phyloP scores from a whole-genome alignment of 805 yeast genomes.

The Kuraishia molischiana region DNA sequence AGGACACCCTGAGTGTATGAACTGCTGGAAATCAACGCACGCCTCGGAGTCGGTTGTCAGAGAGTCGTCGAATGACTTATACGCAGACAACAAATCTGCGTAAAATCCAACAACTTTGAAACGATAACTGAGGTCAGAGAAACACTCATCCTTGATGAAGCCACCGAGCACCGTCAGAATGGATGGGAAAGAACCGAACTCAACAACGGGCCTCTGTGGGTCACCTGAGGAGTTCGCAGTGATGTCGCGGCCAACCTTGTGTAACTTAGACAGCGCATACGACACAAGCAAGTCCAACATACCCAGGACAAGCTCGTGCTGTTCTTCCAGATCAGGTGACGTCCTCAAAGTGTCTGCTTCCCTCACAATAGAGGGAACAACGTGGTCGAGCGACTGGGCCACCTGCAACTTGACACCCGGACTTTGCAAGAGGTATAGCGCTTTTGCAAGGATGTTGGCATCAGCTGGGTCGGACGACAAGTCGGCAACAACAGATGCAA shows the following conservation, averaged over 20 bases:
- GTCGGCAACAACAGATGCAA: not conserved
- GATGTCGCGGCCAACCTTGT: not conserved
- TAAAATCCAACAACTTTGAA: slow-evolving; percentile 8
- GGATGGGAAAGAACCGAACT: not conserved
- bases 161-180: slow-evolving; percentile 12
- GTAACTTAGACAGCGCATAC: not conserved
- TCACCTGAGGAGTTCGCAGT: not conserved
- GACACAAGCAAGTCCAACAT: not conserved
- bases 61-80: not conserved
- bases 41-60: slow-evolving; percentile 12
- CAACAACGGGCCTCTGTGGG: too few relatives aligned
- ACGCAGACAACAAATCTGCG: slow-evolving; percentile 6
- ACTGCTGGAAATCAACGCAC: slow-evolving; percentile 23
- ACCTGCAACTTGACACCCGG: not conserved
- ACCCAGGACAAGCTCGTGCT: not conserved
- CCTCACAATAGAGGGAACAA: not conserved
- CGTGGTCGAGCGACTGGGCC: not conserved
- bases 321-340: not conserved
- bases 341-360: too few relatives aligned
- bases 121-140: slow-evolving; percentile 1
- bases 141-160: slow-evolving; percentile 7
- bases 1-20: slow-evolving; percentile 19
- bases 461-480: not conserved
- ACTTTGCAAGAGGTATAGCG: not conserved
- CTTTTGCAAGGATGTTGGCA: not conserved